Evolutionary conservation across 75 land plant species (phyloP), one percentile per base, ranked within the genome.

Genomic region (Selaginella tamariscina): DNA sequence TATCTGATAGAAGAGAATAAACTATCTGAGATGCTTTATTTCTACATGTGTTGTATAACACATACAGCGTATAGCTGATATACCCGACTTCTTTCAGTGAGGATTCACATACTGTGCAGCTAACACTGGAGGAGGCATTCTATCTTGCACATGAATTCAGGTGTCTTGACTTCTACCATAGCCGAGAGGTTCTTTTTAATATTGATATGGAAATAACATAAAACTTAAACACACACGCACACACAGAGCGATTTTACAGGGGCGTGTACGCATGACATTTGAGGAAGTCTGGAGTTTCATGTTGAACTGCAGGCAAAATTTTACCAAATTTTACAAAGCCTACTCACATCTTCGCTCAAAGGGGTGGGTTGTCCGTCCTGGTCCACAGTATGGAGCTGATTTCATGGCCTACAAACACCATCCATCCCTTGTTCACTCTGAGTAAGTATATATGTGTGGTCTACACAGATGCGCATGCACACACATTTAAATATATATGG

Each of bases 331-430:
- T 18, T 88, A 79, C 73, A 79, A 76, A 64, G 97, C 89, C 5
- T 91, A 84, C 72, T 77, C 85, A 62, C 88, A 91, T 73, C 72
- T 88, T 0, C 69, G 92, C 39, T 32, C 30, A 1, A 85, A 86
- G 66, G 79, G 85, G 62, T 91, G 97, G 97, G 82, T 85, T 21
- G 86, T 88, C 32, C 81, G 82, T 0, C 32, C 86, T 2, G 96
- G 96, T 30, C 68, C 77, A 11, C 87, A 84, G 65, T 92, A 79
- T 74, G 93, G 97, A 2, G 87, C 78, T 21, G 87, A 92, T 65
- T 88, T 78, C 69, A 82, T 91, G 21, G 93, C 85, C 1, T 91
- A 88, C 56, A 76, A 81, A 20, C 97, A 91, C 66, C 93, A 91
- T 68, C 97, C 97, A 0, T 74, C 89, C 54, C 76, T 88, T 33